Base-by-base conservation (phyloP, 2,329 filamentous ascomycete species). In the Trichoderma cornu-damae region DNA sequence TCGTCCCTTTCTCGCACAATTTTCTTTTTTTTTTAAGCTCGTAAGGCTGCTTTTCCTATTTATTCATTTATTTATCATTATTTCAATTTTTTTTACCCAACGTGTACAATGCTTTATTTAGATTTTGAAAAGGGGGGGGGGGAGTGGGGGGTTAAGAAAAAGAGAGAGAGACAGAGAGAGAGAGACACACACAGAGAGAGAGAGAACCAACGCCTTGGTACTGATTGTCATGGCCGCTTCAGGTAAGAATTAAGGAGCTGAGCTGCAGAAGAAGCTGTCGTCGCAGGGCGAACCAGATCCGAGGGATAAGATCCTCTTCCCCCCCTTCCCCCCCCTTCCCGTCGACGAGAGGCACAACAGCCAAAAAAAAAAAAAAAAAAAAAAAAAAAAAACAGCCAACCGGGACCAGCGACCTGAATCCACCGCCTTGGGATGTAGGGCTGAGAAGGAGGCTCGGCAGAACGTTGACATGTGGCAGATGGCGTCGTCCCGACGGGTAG, bases 341-440 rank as follows among this genome's bases (percentile, higher is more conserved):
- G 46, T 49, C 37, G 46, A 26, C 20, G 46, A 49, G 30, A n/a
- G 20, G 32, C 30, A 26, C 20, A 49, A 35, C 9, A 11, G 14
- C 32, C 3, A 35, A 11, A 5, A 3, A 11, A 12, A 11, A 11
- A 11, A 11, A n/a, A 35, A 11, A 5, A 3, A 11, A 12, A 11
- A 11, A n/a, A 35, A 11, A 5, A 3, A 11, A 12, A 11, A 11
- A 11, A 11, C 32, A 35, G 32, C 47, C 47, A 49, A 49, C 47
- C 47, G 47, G 47, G 47, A n/a, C 47, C 14, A 11, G 26, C 30
- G 37, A 32, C 50, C 50, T 35, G n/a, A n/a, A 52, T 44, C 56
- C 56, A 52, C 42, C 52, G 44, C 22, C 30, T 58, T 58, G 56
- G 56, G 47, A 58, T 58, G 47, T 58, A 58, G 56, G 56, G 56